Percentiles rank a stretch among this genome's conserved stretches.
phyloP scores from a whole-genome alignment of 768 basidiomycete genomes.

The Mrakia blollopis region DNA sequence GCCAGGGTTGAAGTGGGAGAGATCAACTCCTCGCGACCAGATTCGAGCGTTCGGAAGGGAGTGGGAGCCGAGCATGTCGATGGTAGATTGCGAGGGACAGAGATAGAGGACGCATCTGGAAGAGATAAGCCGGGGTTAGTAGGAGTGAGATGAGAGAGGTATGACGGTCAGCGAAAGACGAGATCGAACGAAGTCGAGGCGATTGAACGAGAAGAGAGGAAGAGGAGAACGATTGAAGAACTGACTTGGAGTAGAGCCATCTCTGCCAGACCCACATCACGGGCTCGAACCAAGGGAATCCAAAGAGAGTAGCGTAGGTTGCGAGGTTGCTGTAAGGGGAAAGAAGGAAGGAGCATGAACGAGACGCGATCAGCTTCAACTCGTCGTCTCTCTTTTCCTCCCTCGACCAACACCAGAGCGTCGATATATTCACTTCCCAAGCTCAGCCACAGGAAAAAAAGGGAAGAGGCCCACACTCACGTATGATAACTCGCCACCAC shows the following conservation, averaged over 20 bases:
- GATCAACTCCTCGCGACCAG: conserved; percentile 49
- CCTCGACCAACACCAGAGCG: background rate
- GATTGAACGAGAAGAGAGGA: background rate
- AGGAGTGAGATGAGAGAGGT: background rate
- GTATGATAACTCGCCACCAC: conserved; percentile 49
- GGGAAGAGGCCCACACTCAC: conserved; percentile 33
- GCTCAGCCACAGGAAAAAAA: too few species aligned
- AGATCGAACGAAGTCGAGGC: conserved; percentile 8
- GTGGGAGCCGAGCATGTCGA: conserved; percentile 42
- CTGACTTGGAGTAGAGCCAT: conserved; percentile 42
- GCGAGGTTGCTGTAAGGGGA: conserved; percentile 40
- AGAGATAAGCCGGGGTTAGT: background rate
- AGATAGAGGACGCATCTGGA: conserved; percentile 44
- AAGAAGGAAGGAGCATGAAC: too few species aligned
- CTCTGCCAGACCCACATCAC: conserved; percentile 47
- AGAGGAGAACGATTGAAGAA: background rate
- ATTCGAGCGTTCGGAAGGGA: conserved; percentile 44
- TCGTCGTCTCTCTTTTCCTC: background rate
- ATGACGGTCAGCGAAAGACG: conserved; percentile 9
- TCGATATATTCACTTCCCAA: background rate
- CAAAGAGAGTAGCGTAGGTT: conserved; percentile 48
- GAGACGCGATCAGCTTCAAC: background rate
- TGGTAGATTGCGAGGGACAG: conserved; percentile 48
- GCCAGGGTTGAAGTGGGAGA: conserved; percentile 43
- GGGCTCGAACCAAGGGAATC: conserved; percentile 46